Evolutionary conservation across 2,329 filamentous ascomycete genomes (phyloP).

Genomic region (Catunica adiposa): DNA sequence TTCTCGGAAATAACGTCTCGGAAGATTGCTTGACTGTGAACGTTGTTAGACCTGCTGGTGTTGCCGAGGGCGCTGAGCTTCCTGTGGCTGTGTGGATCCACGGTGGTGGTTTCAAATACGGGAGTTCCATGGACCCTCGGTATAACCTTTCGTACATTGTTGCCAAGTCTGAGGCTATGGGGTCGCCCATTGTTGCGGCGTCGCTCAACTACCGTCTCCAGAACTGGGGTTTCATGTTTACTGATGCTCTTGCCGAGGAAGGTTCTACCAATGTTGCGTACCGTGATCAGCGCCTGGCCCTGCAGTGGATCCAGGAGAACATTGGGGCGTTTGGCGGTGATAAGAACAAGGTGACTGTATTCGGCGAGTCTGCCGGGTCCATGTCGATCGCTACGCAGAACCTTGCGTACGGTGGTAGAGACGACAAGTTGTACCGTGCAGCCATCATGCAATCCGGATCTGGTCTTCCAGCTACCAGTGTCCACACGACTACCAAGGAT

Average conservation of each 20-base stretch:
- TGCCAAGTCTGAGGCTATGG: slow-evolving; percentile 23
- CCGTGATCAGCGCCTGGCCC: slow-evolving; percentile 32
- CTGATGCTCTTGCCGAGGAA: slow-evolving; percentile 21
- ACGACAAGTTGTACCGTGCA: slow-evolving; percentile 36
- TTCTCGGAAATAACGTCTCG: slow-evolving; percentile 3
- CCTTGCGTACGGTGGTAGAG: slow-evolving; percentile 33
- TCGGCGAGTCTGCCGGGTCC: slow-evolving; percentile 28
- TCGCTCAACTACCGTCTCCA: slow-evolving; percentile 32
- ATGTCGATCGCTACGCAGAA: slow-evolving; percentile 34
- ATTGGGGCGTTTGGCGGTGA: slow-evolving; percentile 29
- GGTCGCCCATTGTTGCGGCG: slow-evolving; percentile 31
- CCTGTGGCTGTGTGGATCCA: slow-evolving; percentile 27
- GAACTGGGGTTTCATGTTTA: slow-evolving; percentile 32
- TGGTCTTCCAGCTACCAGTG: slow-evolving; percentile 19
- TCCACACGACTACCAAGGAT: slow-evolving; percentile 13
- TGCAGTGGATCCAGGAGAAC: slow-evolving; percentile 28
- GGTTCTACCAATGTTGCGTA: slow-evolving; percentile 25
- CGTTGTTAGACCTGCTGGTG: slow-evolving; percentile 28
- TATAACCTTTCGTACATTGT: slow-evolving; percentile 30
- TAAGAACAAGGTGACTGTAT: slow-evolving; percentile 27
- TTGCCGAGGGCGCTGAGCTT: slow-evolving; percentile 19
- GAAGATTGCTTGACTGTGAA: slow-evolving; percentile 35
- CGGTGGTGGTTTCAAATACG: slow-evolving; percentile 30
- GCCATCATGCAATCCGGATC: slow-evolving; percentile 34
- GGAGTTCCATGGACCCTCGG: slow-evolving; percentile 26